phyloP scores from a whole-genome alignment of 1,284 basidiomycete genomes.

The Binderoboletus segoi region DNA sequence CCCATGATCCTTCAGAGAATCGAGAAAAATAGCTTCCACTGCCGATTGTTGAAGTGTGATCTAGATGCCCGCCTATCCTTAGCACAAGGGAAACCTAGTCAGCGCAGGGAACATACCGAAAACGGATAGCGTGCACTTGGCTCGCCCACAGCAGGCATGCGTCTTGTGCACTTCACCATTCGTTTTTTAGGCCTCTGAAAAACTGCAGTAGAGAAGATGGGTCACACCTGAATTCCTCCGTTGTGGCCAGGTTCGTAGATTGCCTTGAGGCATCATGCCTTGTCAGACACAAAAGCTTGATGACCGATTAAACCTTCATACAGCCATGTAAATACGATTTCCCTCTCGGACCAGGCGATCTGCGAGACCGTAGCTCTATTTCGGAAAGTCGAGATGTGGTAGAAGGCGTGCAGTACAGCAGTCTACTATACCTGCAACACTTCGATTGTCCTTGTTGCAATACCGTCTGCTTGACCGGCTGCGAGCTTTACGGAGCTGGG shows the following conservation, averaged over 20 bases:
- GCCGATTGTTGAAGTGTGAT: slow-evolving; percentile 51
- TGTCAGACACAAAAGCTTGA: neutral
- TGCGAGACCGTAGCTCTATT: slow-evolving; percentile 70
- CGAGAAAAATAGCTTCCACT: slow-evolving; percentile 70
- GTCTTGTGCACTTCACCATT: too few species aligned
- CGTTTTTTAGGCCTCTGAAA: too few species aligned
- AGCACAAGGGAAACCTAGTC: neutral
- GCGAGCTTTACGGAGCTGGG: slow-evolving; percentile 55
- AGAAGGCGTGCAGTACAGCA: too few species aligned
- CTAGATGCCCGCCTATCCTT: neutral
- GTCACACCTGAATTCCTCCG: slow-evolving; percentile 31
- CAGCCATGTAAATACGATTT: slow-evolving; percentile 65
- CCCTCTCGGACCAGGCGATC: slow-evolving; percentile 64
- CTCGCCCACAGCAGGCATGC: slow-evolving; percentile 40
- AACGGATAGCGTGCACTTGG: slow-evolving; percentile 39
- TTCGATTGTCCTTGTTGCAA: slow-evolving; percentile 76
- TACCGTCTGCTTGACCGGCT: slow-evolving; percentile 76
- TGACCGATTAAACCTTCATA: slow-evolving; percentile 27
- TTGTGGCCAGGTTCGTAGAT: slow-evolving; percentile 66
- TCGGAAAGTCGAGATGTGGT: neutral
- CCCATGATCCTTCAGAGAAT: slow-evolving; percentile 56
- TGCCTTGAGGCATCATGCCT: slow-evolving; percentile 44
- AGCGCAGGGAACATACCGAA: neutral
- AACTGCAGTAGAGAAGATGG: too few species aligned
- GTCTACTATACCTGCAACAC: slow-evolving; percentile 59